A percentile compares a stretch with the other conserved stretches of the same genome.
These are phyloP conservation scores for Starmerella sirachaensis DNA, from an alignment of 805 yeast genomes.

Conservation along the genomic window DNA sequence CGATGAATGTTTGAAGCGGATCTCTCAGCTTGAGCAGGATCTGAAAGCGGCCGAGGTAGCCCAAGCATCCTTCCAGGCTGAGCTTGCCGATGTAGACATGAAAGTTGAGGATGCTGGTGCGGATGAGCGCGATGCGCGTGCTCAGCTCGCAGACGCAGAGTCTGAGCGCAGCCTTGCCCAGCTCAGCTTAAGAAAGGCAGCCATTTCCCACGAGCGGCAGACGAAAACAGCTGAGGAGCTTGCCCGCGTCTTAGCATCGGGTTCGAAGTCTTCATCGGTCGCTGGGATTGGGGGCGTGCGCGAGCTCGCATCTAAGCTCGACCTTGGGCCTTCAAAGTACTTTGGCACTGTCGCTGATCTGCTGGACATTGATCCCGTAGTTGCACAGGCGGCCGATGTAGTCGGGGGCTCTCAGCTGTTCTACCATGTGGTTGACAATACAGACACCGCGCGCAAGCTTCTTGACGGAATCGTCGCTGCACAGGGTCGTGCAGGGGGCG, in stretches of 20 bases:
- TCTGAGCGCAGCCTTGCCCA: conserved; percentile 64
- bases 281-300: conserved; percentile 58
- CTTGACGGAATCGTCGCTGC: conserved; percentile 36
- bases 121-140: conserved; percentile 14
- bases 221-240: conserved; percentile 42
- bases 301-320: conserved; percentile 47
- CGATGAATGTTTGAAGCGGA: neutral
- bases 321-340: conserved; percentile 41
- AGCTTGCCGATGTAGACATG: conserved; percentile 7
- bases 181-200: conserved; percentile 63
- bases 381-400: conserved; percentile 75
- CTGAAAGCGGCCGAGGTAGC: conserved; percentile 24
- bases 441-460: conserved; percentile 73
- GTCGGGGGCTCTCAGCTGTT: conserved; percentile 79
- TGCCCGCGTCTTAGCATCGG: too few species aligned
- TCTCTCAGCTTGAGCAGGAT: conserved; percentile 22
- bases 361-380: conserved; percentile 67
- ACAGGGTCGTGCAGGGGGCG: conserved; percentile 43
- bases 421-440: conserved; percentile 80
- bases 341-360: conserved; percentile 81
- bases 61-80: conserved; percentile 10
- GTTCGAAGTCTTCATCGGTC: conserved; percentile 7
- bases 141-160: conserved; percentile 30
- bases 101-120: conserved; percentile 4
- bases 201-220: conserved; percentile 44